phyloP scores from a whole-genome alignment of 2,329 filamentous ascomycete species.

The Exophiala dermatitidis region DNA sequence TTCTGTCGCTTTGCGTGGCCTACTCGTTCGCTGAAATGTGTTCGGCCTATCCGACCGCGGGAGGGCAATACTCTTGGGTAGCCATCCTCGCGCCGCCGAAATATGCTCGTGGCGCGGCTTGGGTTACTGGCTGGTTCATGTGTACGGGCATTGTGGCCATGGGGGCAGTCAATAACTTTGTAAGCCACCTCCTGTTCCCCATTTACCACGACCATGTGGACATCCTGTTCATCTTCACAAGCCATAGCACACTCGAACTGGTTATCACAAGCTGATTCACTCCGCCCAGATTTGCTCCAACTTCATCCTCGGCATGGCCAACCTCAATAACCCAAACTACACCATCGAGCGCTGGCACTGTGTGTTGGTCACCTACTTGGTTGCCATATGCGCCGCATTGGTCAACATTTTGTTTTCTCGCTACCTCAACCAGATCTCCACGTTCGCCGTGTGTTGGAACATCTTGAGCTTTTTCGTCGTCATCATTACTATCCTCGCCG shows the following conservation, averaged over 20 bases:
- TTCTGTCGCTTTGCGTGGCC: conserved; percentile 47
- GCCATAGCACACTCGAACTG: no score
- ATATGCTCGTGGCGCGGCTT: conserved; percentile 39
- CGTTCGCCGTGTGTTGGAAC: conserved; percentile 41
- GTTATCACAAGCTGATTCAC: no score
- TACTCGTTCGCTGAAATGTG: conserved; percentile 54
- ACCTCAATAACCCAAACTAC: conserved; percentile 46
- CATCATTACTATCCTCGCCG: conserved; percentile 47
- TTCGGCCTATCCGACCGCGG: conserved; percentile 44
- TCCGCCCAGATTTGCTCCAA: conserved; percentile 41
- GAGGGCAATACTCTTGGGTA: conserved; percentile 38
- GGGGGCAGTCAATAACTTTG: conserved; percentile 26
- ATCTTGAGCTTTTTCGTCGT: conserved; percentile 47
- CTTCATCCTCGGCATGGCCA: conserved; percentile 50
- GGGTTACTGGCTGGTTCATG: conserved; percentile 46
- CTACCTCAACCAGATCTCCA: conserved; percentile 46
- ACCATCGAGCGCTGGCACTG: conserved; percentile 52
- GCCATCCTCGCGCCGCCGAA: conserved; percentile 48
- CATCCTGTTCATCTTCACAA: neutral
- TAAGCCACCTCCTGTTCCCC: conserved; percentile 16
- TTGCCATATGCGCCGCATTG: conserved; percentile 40
- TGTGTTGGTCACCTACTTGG: conserved; percentile 46
- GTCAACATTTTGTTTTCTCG: conserved; percentile 47
- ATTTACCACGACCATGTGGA: conserved; percentile 34
- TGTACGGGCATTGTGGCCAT: conserved; percentile 36